phyloP scores from a whole-genome alignment of 2,329 filamentous ascomycete species.

The Ceratocystis papillata region DNA sequence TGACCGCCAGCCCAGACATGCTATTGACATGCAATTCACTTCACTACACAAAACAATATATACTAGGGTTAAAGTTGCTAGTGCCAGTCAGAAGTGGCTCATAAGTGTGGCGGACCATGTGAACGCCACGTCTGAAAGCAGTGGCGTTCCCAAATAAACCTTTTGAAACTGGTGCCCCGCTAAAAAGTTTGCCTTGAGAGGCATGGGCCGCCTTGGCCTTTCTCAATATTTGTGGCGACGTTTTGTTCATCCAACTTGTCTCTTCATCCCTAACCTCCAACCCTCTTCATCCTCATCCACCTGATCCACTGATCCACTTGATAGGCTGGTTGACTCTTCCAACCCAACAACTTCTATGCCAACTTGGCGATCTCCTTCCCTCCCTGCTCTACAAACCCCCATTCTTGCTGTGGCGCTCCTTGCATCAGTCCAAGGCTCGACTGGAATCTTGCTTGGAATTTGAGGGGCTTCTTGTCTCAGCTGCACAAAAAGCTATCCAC shows the following conservation, averaged over 20 bases:
- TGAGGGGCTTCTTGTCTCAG: neutral
- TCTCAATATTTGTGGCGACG: neutral
- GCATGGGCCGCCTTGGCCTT: neutral
- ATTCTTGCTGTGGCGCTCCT: neutral
- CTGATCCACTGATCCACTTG: neutral
- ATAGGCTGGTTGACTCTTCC: neutral
- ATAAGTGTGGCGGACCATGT: neutral
- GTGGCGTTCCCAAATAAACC: neutral
- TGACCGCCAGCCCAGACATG: neutral
- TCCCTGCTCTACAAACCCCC: neutral
- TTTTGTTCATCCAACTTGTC: neutral
- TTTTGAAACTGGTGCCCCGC: neutral
- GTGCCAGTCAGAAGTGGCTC: too few species aligned
- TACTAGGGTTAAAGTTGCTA: neutral
- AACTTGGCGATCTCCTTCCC: neutral
- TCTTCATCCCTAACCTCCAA: neutral
- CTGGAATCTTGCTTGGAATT: conserved; percentile 4
- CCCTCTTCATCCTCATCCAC: neutral
- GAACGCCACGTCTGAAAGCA: neutral
- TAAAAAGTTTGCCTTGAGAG: conserved; percentile 9
- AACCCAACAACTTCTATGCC: neutral
- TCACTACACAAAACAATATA: neutral
- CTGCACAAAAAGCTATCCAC: neutral
- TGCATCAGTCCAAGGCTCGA: neutral
- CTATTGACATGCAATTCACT: neutral